Evolutionary conservation across 257 asterid genomes (phyloP).

Genomic region (Coffea canephora): DNA sequence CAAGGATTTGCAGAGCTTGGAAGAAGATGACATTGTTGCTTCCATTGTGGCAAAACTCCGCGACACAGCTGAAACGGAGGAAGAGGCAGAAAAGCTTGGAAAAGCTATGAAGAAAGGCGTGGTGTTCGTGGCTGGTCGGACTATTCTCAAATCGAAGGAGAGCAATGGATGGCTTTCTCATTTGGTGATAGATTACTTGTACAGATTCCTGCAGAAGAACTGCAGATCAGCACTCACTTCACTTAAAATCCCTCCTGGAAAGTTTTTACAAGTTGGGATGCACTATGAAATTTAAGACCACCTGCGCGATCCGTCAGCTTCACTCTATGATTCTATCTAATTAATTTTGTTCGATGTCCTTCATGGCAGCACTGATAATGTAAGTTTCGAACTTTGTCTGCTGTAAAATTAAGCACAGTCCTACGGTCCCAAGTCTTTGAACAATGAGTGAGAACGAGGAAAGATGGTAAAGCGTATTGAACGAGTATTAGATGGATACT

Average conservation of each 20-base stretch:
- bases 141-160: conserved; percentile 41
- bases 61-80: conserved; percentile 27
- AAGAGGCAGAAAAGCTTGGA: conserved; percentile 30
- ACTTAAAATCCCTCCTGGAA: conserved; percentile 43
- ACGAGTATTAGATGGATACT: too few species aligned
- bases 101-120: too few species aligned
- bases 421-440: too few species aligned
- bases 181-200: conserved; percentile 42
- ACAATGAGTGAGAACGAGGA: too few species aligned
- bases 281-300: conserved; percentile 38
- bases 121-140: conserved; percentile 12
- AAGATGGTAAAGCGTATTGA: too few species aligned
- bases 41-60: conserved; percentile 28
- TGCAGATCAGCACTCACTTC: conserved; percentile 36
- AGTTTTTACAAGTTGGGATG: conserved; percentile 67
- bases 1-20: conserved; percentile 43
- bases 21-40: conserved; percentile 39
- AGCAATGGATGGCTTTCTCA: conserved; percentile 36
- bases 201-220: conserved; percentile 73
- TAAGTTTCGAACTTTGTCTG: too few species aligned
- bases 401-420: too few species aligned
- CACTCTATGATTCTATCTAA: too few species aligned
- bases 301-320: too few species aligned
- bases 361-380: too few species aligned
- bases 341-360: too few species aligned